Evolutionary conservation across 2,329 filamentous ascomycete species (phyloP), one percentile per base, ranked within the genome.

Genomic region (Ilyonectria mors-panacis): DNA sequence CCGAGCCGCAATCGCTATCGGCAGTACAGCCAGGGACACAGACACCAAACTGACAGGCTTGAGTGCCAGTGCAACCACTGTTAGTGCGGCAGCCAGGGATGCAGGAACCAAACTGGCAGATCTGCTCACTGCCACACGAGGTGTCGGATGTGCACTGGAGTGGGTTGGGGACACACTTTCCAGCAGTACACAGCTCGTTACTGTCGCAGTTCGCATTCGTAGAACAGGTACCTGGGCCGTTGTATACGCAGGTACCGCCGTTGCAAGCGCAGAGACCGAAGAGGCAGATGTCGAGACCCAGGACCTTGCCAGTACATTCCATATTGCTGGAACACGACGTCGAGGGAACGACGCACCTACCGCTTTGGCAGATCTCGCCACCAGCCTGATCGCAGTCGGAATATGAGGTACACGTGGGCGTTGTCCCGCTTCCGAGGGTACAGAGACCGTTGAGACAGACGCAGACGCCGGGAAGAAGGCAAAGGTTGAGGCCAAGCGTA

Each of bases 391-490:
- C 58, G 13, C 63, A 65, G 28, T 61, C 51, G 9, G 57, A 13
- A 19, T 56, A 19, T 2, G 57, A 51, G 2, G 47, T 53, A 13
- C 63, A 65, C 4, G 63, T 65, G 0, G 63, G 63, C 8, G 54
- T 54, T 13, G 57, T 57, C 9, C 57, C 60, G 44, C 56, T 42
- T 17, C 65, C 59, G 1, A 72, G 63, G 6, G 42, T 42, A 23
- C 70, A 72, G 21, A 65, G 45, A 3, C 68, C 68, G 37, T 69
- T 66, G 55, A 70, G 9, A 33, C 70, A 72, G n/a, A 57, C 15
- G 17, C 70, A 72, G 12, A 63, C 13, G 8, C 61, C 62, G 0
- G 66, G 61, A 8, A 71, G 54, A 10, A 59, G 26, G 23, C 70
- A 71, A 6, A 71, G 19, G 19, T 69, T 57, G 13, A 66, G 15